phyloP scores from a whole-genome alignment of 2,329 filamentous ascomycete species.

The Dryadomyces sulphureus region DNA sequence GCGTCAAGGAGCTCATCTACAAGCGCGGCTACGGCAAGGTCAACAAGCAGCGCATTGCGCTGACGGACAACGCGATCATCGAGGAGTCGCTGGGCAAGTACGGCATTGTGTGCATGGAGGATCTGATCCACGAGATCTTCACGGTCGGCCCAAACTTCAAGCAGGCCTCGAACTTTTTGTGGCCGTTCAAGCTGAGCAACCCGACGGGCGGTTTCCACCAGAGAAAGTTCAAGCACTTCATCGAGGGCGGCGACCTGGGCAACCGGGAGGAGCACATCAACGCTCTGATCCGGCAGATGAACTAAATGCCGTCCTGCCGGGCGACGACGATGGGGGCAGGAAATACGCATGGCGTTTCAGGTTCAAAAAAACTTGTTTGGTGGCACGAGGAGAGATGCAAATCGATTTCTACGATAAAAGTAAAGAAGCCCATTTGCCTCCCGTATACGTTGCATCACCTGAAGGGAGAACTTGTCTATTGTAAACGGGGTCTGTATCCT shows the following conservation, averaged over 20 bases:
- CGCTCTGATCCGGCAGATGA: constrained; percentile 92
- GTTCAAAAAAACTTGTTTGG: constrained; percentile 1
- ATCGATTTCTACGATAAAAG: not conserved
- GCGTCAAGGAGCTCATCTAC: constrained; percentile 97
- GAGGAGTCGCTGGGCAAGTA: constrained; percentile 95
- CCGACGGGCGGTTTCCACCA: constrained; percentile 91
- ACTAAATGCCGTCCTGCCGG: constrained; percentile 41
- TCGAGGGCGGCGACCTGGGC: constrained; percentile 95
- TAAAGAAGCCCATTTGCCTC: not conserved
- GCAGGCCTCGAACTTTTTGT: constrained; percentile 98
- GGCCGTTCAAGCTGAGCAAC: constrained; percentile 99
- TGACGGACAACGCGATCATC: constrained; percentile 96
- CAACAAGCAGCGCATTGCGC: constrained; percentile 90
- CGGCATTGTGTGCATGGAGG: constrained; percentile 98
- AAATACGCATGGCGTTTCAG: constrained; percentile 1
- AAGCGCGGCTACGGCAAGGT: constrained; percentile 99
- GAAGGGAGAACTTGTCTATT: not conserved
- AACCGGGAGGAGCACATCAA: constrained; percentile 99
- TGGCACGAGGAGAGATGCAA: not conserved
- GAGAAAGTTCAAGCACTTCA: constrained; percentile 98
- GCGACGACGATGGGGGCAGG: constrained; percentile 5
- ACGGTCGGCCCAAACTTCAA: constrained; percentile 99
- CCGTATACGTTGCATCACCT: not conserved
- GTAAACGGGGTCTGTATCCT: not conserved
- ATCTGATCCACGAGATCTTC: constrained; percentile 98